These are phyloP conservation scores for Crucibulum parvulum DNA, from an alignment of 1,284 basidiomycete genomes.

Conservation along the genomic window DNA sequence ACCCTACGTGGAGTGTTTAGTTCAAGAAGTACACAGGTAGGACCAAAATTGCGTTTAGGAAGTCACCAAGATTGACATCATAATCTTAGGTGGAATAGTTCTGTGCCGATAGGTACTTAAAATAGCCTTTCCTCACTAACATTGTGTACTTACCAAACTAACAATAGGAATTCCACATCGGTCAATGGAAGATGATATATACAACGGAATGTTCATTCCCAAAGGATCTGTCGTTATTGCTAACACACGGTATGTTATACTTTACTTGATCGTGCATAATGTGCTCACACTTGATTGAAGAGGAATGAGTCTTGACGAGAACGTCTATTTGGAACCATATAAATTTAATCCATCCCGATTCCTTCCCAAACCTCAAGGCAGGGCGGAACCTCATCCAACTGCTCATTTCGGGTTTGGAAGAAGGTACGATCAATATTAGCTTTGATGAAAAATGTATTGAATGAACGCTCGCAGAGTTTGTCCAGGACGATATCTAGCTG, in stretches of 20 bases:
- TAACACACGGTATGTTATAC: constrained; percentile 14
- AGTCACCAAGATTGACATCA: not conserved
- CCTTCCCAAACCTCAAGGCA: constrained; percentile 13
- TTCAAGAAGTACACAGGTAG: constrained; percentile 10
- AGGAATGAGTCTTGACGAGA: constrained; percentile 19
- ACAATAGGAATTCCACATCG: constrained; percentile 20
- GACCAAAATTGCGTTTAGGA: not conserved
- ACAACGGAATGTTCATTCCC: constrained; percentile 27
- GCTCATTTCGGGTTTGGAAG: constrained; percentile 25
- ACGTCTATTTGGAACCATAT: constrained; percentile 16
- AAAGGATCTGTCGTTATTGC: constrained; percentile 23
- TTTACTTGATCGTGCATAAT: not conserved
- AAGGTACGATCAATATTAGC: constrained; percentile 8
- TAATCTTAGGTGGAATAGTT: constrained; percentile 14
- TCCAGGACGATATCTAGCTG: constrained; percentile 17
- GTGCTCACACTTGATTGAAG: constrained; percentile 5
- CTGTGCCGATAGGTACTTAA: constrained; percentile 7
- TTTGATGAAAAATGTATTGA: not conserved
- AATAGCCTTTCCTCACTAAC: not conserved
- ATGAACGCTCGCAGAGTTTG: constrained; percentile 14
- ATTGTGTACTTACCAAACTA: not conserved
- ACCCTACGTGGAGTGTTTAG: constrained; percentile 19
- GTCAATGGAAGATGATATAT: constrained; percentile 18
- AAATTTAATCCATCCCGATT: constrained; percentile 23
- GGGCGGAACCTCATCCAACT: constrained; percentile 10